Evolutionary conservation across 768 basidiomycete species (phyloP), one percentile per base, ranked within the genome.

Genomic region (Holtermannia corniformis): DNA sequence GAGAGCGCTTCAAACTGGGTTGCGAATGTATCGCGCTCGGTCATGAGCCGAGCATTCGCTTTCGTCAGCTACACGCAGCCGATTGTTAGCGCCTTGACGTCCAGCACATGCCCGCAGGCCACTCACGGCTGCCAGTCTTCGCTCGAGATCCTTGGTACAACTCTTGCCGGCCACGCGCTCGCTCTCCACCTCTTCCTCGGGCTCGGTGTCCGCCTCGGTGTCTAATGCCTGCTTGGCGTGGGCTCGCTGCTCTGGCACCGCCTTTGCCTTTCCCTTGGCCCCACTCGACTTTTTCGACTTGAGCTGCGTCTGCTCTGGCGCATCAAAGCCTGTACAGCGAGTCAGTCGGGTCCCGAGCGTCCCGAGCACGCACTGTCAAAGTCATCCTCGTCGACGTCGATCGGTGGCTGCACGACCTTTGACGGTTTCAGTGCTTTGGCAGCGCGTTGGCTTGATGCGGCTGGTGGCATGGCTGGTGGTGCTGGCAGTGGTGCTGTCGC

Each of bases 1-100:
- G 61, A 60, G 47, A 69, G 44, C 41, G 66, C 63, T 42, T 67
- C 65, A 52, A 69, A 69, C 51, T 72, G 70, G 40, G 60, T 65
- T 4, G 61, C 50, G 32, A 59, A 65, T 1, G 58, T 56, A 47
- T 70, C 70, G 21, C 67, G 25, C 51, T 72, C 68, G 1, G 55
- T 42, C 16, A 60, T 54, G 19, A 59, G 47, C 23, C 62, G 55
- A 43, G 65, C 62, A 12, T 57, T 32, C 41, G 67, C 65, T 0
- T 57, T 50, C 10, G 56, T 56, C 32, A 65, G 50, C 59, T 59
- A 46, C 12, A 5, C n/a, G 37, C 19, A 2, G 4, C 22, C 50
- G 16, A 13, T 4, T 2, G n/a, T 21, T 49, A 55, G 49, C 57
- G 57, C 41, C 41, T 40, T 52, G 14, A 25, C 12, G 25, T 52